Evolutionary conservation across 2,329 filamentous ascomycete genomes (phyloP).

Genomic region (Samsoniella hepiali): DNA sequence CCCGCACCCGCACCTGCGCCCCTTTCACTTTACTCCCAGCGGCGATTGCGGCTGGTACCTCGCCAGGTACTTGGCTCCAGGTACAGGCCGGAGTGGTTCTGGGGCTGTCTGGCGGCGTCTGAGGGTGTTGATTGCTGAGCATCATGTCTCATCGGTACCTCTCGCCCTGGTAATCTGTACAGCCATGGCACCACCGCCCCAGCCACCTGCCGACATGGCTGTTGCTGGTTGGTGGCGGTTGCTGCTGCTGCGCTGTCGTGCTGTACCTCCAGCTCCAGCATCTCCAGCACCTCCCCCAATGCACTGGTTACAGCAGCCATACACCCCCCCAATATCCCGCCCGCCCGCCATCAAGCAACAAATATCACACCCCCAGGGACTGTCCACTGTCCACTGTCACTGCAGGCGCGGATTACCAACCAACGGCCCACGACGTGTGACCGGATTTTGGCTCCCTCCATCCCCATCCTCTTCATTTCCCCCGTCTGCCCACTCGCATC

Average conservation of each 20-base stretch:
- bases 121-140: no score
- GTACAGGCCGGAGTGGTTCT: not conserved
- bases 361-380: not conserved
- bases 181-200: not conserved
- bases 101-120: not conserved
- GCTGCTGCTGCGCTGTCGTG: not conserved
- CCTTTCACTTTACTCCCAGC: not conserved
- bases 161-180: no score
- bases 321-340: not conserved
- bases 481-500: conserved; percentile 17
- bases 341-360: not conserved
- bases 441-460: conserved; percentile 7
- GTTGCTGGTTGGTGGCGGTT: not conserved
- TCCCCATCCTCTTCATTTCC: conserved; percentile 16
- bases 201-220: not conserved
- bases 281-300: no score
- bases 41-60: not conserved
- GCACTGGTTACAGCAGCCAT: not conserved
- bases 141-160: no score
- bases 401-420: conserved; percentile 16
- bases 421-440: conserved; percentile 15
- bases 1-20: conserved; percentile 9
- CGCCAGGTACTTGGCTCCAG: not conserved
- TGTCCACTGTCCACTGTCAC: not conserved
- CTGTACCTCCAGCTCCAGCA: not conserved